phyloP scores from a whole-genome alignment of 2,329 filamentous ascomycete genomes.

The Aspergillus japonicus region DNA sequence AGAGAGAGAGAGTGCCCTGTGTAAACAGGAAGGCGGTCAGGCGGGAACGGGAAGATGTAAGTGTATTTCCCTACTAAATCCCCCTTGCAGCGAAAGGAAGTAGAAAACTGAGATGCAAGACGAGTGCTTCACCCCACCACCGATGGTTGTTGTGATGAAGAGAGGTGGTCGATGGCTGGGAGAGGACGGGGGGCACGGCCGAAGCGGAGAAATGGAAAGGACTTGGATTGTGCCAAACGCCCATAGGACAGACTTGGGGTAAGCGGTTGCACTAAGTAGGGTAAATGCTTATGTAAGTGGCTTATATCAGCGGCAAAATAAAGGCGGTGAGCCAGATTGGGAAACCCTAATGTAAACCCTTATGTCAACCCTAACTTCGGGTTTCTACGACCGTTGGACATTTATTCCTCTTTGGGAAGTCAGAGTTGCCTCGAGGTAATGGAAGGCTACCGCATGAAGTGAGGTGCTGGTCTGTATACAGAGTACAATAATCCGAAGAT shows the following conservation, averaged over 20 bases:
- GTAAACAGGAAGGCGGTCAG: neutral
- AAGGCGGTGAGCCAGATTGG: neutral
- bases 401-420: too few species aligned
- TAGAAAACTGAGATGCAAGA: neutral
- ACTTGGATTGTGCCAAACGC: neutral
- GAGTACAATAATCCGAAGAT: too few species aligned
- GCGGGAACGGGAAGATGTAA: neutral
- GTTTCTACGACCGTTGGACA: too few species aligned
- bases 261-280: neutral
- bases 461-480: too few species aligned
- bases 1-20: too few species aligned
- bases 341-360: slow-evolving; percentile 2
- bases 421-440: too few species aligned
- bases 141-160: neutral
- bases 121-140: neutral
- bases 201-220: neutral
- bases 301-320: neutral
- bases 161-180: neutral
- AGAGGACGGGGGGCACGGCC: neutral
- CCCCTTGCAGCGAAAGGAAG: neutral
- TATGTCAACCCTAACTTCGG: too few species aligned
- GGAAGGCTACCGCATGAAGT: too few species aligned
- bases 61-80: neutral
- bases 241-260: neutral
- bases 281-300: neutral